phyloP scores from a whole-genome alignment of 345 rosid species.

The Arabidopsis suecica region DNA sequence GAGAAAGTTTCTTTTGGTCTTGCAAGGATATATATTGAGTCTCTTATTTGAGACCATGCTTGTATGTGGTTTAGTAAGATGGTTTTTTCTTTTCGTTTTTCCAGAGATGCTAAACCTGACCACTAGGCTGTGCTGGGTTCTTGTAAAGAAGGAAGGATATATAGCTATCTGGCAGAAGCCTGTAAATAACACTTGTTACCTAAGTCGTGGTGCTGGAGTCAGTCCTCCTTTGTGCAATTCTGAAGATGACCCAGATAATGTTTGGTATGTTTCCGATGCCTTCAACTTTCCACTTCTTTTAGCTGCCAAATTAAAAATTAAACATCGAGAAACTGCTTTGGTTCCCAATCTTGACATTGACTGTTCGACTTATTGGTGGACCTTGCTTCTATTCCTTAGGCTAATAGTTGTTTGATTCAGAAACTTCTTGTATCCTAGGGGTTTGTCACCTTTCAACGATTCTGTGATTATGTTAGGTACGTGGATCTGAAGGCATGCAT shows the following conservation, averaged over 20 bases:
- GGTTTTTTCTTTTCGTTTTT: slow-evolving; percentile 28
- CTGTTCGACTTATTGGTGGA: slow-evolving; percentile 12
- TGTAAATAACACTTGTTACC: slow-evolving; percentile 74
- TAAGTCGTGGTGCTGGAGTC: slow-evolving; percentile 69
- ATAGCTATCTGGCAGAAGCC: slow-evolving; percentile 97
- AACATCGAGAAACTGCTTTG: slow-evolving; percentile 2
- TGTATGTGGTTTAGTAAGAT: slow-evolving; percentile 26
- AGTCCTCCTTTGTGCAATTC: slow-evolving; percentile 76
- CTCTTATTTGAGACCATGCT: not conserved
- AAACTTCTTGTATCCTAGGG: slow-evolving; percentile 16
- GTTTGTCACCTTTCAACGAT: slow-evolving; percentile 14
- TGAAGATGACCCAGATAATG: slow-evolving; percentile 83
- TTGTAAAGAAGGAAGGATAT: slow-evolving; percentile 94
- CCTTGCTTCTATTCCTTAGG: slow-evolving; percentile 25
- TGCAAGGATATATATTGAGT: not conserved
- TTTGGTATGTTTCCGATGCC: slow-evolving; percentile 62
- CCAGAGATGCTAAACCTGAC: slow-evolving; percentile 95
- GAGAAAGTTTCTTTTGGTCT: not conserved
- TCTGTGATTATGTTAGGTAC: slow-evolving; percentile 58
- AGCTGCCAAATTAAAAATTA: not conserved
- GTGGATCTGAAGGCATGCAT: slow-evolving; percentile 88
- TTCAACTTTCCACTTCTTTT: not conserved
- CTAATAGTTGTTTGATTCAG: not conserved
- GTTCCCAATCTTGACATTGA: slow-evolving; percentile 3
- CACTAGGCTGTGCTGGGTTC: slow-evolving; percentile 88